phyloP scores from a whole-genome alignment of 192 early-diverging fungal genomes.

The Coemansia sp. region DNA sequence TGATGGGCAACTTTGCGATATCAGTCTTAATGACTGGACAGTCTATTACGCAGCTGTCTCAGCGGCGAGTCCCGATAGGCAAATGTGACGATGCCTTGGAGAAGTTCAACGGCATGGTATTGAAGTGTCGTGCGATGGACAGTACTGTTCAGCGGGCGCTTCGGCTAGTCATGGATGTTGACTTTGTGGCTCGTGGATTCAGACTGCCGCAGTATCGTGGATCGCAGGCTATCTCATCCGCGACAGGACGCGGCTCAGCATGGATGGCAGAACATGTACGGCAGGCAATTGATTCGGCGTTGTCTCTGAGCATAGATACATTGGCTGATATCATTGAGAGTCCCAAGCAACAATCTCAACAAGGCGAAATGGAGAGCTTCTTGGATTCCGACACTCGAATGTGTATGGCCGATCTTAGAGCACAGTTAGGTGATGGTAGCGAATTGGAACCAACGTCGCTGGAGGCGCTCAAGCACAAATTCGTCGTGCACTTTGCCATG shows the following conservation, averaged over 20 bases:
- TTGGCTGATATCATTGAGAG: not conserved
- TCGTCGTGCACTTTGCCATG: constrained; percentile 27
- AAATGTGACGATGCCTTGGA: not conserved
- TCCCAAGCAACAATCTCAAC: not conserved
- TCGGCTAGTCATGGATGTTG: constrained; percentile 35
- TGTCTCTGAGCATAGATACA: not conserved
- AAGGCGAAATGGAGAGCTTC: not conserved
- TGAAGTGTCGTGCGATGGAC: constrained; percentile 24
- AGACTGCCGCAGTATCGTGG: constrained; percentile 19
- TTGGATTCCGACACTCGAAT: not conserved
- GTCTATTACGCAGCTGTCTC: not conserved
- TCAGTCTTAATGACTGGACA: not conserved
- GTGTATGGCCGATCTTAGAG: not conserved
- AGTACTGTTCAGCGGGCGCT: constrained; percentile 24
- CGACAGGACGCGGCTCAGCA: constrained; percentile 15
- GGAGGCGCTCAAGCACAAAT: constrained; percentile 16
- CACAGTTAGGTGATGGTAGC: not conserved
- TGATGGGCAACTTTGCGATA: not conserved
- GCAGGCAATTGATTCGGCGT: constrained; percentile 6
- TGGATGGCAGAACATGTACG: constrained; percentile 21
- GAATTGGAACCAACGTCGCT: constrained; percentile 3
- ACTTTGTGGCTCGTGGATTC: constrained; percentile 31
- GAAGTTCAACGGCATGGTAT: not conserved
- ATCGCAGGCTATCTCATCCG: not conserved
- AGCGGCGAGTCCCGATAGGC: not conserved